These are phyloP conservation scores for Dryas octopetala DNA, from an alignment of 306 rosid genomes.

Conservation along the genomic window DNA sequence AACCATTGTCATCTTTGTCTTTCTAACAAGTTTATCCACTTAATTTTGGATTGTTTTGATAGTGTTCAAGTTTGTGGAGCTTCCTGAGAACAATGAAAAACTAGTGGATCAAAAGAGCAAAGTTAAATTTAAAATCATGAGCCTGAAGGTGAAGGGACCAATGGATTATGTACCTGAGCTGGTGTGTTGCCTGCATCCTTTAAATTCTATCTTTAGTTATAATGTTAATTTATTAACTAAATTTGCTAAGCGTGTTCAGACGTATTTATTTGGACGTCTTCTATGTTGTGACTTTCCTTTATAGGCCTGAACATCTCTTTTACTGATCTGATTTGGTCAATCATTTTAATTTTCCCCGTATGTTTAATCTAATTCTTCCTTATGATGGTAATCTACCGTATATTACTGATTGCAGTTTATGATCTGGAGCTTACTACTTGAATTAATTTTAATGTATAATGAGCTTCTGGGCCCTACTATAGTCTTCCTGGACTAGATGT, in stretches of 20 bases:
- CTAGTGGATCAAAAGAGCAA: conserved; percentile 71
- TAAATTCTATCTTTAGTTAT: not conserved
- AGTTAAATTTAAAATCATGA: conserved; percentile 97
- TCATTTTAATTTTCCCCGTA: not conserved
- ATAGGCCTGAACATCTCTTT: not conserved
- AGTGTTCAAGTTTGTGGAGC: conserved; percentile 98
- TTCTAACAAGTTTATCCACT: conserved; percentile 5
- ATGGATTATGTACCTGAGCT: conserved; percentile 93
- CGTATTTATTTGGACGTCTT: not conserved
- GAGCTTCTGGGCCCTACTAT: not conserved
- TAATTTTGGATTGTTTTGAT: conserved; percentile 26
- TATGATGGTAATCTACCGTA: not conserved
- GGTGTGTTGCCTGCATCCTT: conserved; percentile 52
- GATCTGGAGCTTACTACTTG: no score
- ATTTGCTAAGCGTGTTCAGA: not conserved
- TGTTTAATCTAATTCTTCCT: not conserved
- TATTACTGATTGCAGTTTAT: not conserved
- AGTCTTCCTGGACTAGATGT: not conserved
- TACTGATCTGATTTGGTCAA: not conserved
- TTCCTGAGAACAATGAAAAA: conserved; percentile 88
- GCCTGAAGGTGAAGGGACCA: conserved; percentile 92
- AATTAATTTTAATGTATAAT: not conserved
- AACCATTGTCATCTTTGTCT: not conserved
- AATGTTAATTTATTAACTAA: not conserved
- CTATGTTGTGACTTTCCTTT: not conserved